Conservation (phyloP, 768 basidiomycete species). For the Collybia mongolica region DNA sequence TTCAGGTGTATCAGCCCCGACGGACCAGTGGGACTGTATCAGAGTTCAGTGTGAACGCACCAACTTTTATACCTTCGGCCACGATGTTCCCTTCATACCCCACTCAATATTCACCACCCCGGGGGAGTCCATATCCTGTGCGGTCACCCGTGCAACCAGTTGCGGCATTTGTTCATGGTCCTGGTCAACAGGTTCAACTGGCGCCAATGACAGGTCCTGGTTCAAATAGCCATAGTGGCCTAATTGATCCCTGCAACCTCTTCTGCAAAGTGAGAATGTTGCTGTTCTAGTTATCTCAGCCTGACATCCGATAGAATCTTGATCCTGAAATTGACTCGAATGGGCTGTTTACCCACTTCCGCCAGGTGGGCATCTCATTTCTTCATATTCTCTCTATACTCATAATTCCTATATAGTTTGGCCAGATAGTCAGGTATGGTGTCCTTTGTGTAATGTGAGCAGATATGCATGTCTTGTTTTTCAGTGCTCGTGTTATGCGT, state of each 20-base stretch:
- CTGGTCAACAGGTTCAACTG: constrained; percentile 87
- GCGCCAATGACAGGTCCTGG: constrained; percentile 75
- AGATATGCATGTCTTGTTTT: neutral
- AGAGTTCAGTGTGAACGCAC: constrained; percentile 74
- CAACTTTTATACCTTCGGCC: constrained; percentile 73
- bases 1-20: constrained; percentile 73
- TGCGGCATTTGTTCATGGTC: constrained; percentile 74
- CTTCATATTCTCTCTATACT: constrained; percentile 9
- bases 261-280: constrained; percentile 73
- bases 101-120: constrained; percentile 74
- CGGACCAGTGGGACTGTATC: constrained; percentile 51
- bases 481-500: constrained; percentile 91
- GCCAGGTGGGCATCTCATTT: constrained; percentile 48
- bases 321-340: constrained; percentile 86
- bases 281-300: neutral
- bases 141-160: constrained; percentile 43
- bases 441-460: neutral
- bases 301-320: constrained; percentile 57
- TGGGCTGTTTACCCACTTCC: constrained; percentile 79
- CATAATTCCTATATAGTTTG: constrained; percentile 52
- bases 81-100: constrained; percentile 60
- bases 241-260: constrained; percentile 88
- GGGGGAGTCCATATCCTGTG: constrained; percentile 47
- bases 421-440: constrained; percentile 81
- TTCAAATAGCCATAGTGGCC: constrained; percentile 79